Evolutionary conservation across 139 green algal genomes (phyloP).

Genomic region (Ostreobium quekettii): DNA sequence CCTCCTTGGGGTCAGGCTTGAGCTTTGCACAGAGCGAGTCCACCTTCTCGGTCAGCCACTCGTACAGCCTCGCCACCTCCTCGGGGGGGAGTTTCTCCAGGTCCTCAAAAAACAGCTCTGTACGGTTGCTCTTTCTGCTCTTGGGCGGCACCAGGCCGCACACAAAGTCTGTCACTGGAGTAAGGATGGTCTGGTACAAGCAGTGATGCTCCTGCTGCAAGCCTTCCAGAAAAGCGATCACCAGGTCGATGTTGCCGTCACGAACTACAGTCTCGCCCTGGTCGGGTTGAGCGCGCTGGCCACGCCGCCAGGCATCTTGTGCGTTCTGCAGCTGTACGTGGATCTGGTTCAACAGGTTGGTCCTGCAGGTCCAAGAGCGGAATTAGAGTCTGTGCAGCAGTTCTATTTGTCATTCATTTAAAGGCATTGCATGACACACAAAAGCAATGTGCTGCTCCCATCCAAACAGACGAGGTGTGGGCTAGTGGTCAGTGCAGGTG

Average conservation of each 20-base stretch:
- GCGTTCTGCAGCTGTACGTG: conserved; percentile 16
- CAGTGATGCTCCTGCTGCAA: conserved; percentile 70
- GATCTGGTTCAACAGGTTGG: conserved; percentile 10
- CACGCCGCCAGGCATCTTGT: conserved; percentile 18
- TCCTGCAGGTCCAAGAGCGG: too few relatives aligned
- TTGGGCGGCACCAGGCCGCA: conserved; percentile 51
- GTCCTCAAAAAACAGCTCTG: conserved; percentile 67
- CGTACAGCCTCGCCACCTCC: conserved; percentile 53
- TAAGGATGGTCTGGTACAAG: conserved; percentile 54
- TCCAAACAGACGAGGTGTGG: too few relatives aligned
- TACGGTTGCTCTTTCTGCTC: conserved; percentile 37
- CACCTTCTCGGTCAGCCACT: conserved; percentile 79
- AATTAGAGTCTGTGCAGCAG: too few relatives aligned
- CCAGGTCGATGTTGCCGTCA: conserved; percentile 64
- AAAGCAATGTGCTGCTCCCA: too few relatives aligned
- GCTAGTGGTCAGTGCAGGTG: too few relatives aligned
- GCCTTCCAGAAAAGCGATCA: conserved; percentile 57
- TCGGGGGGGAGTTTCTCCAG: conserved; percentile 56
- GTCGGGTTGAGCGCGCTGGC: conserved; percentile 17
- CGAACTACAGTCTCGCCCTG: conserved; percentile 21
- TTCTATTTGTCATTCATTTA: too few relatives aligned
- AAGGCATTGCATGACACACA: too few relatives aligned
- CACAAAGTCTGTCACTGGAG: conserved; percentile 57
- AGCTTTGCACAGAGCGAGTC: conserved; percentile 63
- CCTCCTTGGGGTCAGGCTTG: conserved; percentile 57